A percentile compares a stretch with the other conserved stretches of the same genome.
These are phyloP conservation scores for Allomyces macrogynus DNA, from an alignment of 192 early-diverging fungal species.

Conservation along the genomic window DNA sequence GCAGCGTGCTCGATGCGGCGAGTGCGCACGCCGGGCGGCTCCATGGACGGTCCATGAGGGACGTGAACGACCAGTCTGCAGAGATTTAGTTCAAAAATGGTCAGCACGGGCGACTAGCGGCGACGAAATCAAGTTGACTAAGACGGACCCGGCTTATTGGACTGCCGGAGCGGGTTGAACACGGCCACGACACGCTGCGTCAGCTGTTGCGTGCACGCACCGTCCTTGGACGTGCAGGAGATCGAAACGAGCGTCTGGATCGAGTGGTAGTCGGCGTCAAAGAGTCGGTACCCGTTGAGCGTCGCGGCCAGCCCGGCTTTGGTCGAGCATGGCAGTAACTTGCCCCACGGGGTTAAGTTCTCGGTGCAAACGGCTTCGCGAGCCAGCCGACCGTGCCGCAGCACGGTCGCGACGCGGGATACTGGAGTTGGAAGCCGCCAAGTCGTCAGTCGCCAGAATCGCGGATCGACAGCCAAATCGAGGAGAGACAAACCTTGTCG, in stretches of 20 bases:
- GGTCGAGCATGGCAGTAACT: slow-evolving; percentile 81
- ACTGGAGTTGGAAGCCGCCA: too few species aligned
- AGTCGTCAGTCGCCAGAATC: too few species aligned
- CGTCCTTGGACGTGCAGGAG: slow-evolving; percentile 20
- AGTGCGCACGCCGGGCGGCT: slow-evolving; percentile 22
- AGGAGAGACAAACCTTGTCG: too few species aligned
- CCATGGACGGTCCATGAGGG: slow-evolving; percentile 24
- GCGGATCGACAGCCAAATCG: too few species aligned
- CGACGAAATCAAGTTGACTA: background rate
- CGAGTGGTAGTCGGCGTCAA: slow-evolving; percentile 75
- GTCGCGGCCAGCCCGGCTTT: slow-evolving; percentile 72
- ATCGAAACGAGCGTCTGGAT: slow-evolving; percentile 55
- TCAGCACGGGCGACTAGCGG: slow-evolving; percentile 1
- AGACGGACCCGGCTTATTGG: too few species aligned
- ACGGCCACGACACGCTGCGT: slow-evolving; percentile 61
- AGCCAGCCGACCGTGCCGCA: slow-evolving; percentile 63
- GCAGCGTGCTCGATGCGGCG: slow-evolving; percentile 18
- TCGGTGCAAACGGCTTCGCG: slow-evolving; percentile 94
- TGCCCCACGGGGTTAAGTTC: slow-evolving; percentile 94
- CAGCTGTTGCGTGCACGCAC: slow-evolving; percentile 25
- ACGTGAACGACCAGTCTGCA: slow-evolving; percentile 23
- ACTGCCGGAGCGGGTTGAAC: slow-evolving; percentile 41
- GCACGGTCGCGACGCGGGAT: slow-evolving; percentile 3
- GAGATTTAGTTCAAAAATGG: slow-evolving; percentile 1
- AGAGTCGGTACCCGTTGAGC: slow-evolving; percentile 78